A percentile compares a stretch with the other conserved stretches of the same genome.
Conservation (phyloP, 2,329 filamentous ascomycete genomes). For the Fusarium falciforme region DNA sequence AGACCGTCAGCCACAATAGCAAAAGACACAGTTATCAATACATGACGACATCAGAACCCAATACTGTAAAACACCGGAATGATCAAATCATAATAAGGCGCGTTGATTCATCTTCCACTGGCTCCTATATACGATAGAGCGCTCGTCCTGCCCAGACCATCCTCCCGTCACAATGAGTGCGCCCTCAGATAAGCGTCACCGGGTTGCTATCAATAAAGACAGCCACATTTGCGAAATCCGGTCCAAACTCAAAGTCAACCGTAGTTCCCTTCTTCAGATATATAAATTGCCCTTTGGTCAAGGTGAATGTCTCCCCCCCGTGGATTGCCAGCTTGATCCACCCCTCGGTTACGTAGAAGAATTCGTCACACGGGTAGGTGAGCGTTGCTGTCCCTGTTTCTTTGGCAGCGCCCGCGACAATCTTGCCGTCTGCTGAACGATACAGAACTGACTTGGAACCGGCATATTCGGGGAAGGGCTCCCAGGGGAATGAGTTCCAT, state of each 20-base stretch:
- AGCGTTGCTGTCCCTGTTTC: constrained; percentile 7
- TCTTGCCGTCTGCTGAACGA: background rate
- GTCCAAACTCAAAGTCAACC: constrained; percentile 9
- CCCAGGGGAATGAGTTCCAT: constrained; percentile 12
- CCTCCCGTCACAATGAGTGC: background rate
- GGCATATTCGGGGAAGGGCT: constrained; percentile 10
- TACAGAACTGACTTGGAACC: constrained; percentile 8
- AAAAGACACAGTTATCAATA: too few species aligned
- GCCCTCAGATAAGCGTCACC: constrained; percentile 1
- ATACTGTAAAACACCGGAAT: too few species aligned
- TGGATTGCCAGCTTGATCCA: constrained; percentile 8
- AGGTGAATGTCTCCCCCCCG: background rate
- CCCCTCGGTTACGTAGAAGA: constrained; percentile 16
- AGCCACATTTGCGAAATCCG: background rate
- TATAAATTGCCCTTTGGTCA: background rate
- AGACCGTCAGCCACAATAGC: too few species aligned
- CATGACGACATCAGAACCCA: too few species aligned
- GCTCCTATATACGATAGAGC: background rate
- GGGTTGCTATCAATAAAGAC: background rate
- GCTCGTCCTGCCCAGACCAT: background rate
- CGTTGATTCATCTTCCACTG: background rate
- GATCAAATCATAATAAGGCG: background rate
- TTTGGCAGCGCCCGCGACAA: background rate
- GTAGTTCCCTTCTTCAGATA: constrained; percentile 6
- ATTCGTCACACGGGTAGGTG: constrained; percentile 14